Percentiles rank a stretch among this genome's conserved stretches.
Conservation (phyloP, 140 eudicot species). For the Flaveria floridana region DNA sequence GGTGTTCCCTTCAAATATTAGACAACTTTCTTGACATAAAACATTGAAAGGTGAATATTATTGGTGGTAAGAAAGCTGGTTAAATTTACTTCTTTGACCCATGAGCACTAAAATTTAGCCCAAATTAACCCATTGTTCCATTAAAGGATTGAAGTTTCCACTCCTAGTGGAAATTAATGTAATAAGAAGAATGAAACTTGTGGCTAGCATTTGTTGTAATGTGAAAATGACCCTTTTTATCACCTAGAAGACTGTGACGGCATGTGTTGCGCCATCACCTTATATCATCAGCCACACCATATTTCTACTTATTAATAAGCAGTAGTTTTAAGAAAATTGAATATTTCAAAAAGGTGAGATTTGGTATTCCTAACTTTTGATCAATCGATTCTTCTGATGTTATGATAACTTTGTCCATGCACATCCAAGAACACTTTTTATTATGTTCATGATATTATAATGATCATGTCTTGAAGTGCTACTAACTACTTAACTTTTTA, state of each 20-base stretch:
- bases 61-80: not conserved
- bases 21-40: too few species aligned
- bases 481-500: not conserved
- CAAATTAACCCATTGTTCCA: not conserved
- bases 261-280: not conserved
- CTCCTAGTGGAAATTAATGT: not conserved
- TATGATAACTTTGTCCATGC: not conserved
- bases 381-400: not conserved
- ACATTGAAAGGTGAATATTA: too few species aligned
- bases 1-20: too few species aligned
- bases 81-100: not conserved
- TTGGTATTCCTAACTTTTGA: not conserved
- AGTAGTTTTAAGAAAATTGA: not conserved
- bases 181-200: slow-evolving; percentile 2
- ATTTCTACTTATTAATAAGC: not conserved
- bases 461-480: not conserved
- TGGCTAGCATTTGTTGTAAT: not conserved
- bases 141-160: not conserved
- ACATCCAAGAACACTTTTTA: not conserved
- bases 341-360: not conserved
- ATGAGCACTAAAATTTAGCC: not conserved
- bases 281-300: not conserved
- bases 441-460: not conserved
- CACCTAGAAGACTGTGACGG: not conserved
- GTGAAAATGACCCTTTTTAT: not conserved